These are phyloP conservation scores for Phytophthora pistaciae DNA, from an alignment of 352 stramenopile genomes.

Conservation along the genomic window DNA sequence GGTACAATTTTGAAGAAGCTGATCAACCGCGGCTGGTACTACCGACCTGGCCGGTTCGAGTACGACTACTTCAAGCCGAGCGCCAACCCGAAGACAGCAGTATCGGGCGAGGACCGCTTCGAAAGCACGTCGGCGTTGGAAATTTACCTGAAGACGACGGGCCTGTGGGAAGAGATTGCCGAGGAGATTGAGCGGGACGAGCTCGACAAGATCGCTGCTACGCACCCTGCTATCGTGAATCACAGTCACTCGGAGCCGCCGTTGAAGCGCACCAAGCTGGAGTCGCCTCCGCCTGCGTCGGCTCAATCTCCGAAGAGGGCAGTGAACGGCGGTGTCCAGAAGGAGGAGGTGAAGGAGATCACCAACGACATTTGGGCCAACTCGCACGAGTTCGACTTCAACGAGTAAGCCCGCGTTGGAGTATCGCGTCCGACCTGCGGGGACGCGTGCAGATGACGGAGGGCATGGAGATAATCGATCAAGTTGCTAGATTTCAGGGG, in stretches of 20 bases:
- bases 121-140: conserved; percentile 74
- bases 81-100: conserved; percentile 53
- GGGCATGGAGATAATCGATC: conserved; percentile 18
- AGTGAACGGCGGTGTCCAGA: conserved; percentile 37
- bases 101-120: conserved; percentile 79
- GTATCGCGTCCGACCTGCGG: background rate
- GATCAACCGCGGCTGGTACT: conserved; percentile 66
- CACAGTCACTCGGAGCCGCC: conserved; percentile 8
- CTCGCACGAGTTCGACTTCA: conserved; percentile 82
- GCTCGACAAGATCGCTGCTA: conserved; percentile 12
- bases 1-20: conserved; percentile 70
- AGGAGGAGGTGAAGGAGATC: conserved; percentile 66
- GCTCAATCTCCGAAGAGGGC: conserved; percentile 40
- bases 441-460: conserved; percentile 5
- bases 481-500: conserved; percentile 30
- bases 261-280: conserved; percentile 40
- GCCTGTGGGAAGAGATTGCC: conserved; percentile 70
- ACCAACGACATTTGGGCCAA: conserved; percentile 88
- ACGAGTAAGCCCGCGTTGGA: conserved; percentile 24
- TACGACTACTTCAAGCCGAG: conserved; percentile 88
- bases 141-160: conserved; percentile 70
- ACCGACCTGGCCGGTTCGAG: conserved; percentile 78
- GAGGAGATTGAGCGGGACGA: conserved; percentile 35
- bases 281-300: conserved; percentile 22
- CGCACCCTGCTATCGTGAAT: background rate